Conservation (phyloP, 2,329 filamentous ascomycete species). For the Aspergillus fumigatus region DNA sequence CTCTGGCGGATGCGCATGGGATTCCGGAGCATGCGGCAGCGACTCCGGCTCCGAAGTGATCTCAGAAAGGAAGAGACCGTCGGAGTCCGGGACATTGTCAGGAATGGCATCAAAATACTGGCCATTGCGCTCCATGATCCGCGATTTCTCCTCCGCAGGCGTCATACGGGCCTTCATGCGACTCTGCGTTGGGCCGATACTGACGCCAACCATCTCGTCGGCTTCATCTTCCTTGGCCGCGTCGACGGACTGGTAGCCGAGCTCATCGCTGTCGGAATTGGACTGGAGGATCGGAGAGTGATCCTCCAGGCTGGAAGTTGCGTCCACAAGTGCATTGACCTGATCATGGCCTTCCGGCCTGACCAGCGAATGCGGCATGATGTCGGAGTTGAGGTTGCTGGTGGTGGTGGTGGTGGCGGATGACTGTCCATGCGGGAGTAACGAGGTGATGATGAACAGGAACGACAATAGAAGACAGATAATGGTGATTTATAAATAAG, state of each 20-base stretch:
- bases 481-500: background rate
- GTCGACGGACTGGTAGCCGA: slow-evolving; percentile 9
- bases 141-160: slow-evolving; percentile 56
- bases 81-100: slow-evolving; percentile 24
- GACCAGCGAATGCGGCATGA: slow-evolving; percentile 6
- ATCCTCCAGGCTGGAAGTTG: background rate
- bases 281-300: slow-evolving; percentile 17
- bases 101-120: slow-evolving; percentile 44
- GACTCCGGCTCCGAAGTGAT: slow-evolving; percentile 32
- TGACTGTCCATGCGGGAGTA: background rate
- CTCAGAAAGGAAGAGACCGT: slow-evolving; percentile 26
- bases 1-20: no score
- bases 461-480: background rate
- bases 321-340: slow-evolving; percentile 2
- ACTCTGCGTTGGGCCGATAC: slow-evolving; percentile 55
- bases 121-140: slow-evolving; percentile 48
- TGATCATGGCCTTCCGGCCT: slow-evolving; percentile 4
- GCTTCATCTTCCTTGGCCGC: slow-evolving; percentile 32
- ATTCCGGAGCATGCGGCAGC: slow-evolving; percentile 3
- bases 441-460: background rate
- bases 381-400: background rate
- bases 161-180: slow-evolving; percentile 54
- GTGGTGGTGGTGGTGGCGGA: background rate
- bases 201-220: slow-evolving; percentile 51
- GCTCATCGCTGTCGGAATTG: slow-evolving; percentile 31